phyloP scores from a whole-genome alignment of 768 basidiomycete species.

The Leccinellum luteum region DNA sequence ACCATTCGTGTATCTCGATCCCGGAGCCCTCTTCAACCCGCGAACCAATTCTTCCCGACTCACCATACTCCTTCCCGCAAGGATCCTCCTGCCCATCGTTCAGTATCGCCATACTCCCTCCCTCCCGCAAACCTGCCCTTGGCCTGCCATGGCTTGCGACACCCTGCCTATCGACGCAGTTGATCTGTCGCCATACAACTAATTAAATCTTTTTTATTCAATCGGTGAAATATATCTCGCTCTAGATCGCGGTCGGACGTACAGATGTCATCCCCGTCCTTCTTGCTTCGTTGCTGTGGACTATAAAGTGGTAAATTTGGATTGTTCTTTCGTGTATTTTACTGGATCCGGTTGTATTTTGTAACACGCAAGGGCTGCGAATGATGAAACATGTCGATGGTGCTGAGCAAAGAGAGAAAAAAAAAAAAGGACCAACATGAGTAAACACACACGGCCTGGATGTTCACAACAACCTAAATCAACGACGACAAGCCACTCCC shows the following conservation, averaged over 20 bases:
- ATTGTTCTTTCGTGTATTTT: constrained; percentile 22
- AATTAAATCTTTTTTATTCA: constrained; percentile 9
- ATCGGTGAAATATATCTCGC: constrained; percentile 7
- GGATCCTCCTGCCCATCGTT: constrained; percentile 8
- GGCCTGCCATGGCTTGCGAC: constrained; percentile 12
- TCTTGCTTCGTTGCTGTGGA: constrained; percentile 13
- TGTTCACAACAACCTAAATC: too few relatives aligned
- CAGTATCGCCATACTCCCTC: constrained; percentile 5
- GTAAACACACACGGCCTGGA: constrained; percentile 11
- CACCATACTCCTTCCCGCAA: constrained; percentile 10
- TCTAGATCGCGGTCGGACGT: constrained; percentile 11
- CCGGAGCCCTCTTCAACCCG: constrained; percentile 23
- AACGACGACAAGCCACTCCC: not conserved
- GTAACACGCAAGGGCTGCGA: constrained; percentile 14
- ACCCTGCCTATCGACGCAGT: constrained; percentile 7
- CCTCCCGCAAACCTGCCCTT: constrained; percentile 12
- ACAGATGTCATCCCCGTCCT: constrained; percentile 3
- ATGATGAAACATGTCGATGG: not conserved
- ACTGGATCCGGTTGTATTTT: constrained; percentile 19
- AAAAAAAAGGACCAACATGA: constrained; percentile 17
- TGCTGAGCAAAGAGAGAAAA: not conserved
- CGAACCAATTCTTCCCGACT: constrained; percentile 25
- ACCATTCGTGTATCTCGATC: constrained; percentile 38
- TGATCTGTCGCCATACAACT: constrained; percentile 4
- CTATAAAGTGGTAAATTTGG: constrained; percentile 1